These are phyloP conservation scores for Marchantia polymorpha DNA, from an alignment of 225 moss, liverwort and hornwort species.

Conservation along the genomic window DNA sequence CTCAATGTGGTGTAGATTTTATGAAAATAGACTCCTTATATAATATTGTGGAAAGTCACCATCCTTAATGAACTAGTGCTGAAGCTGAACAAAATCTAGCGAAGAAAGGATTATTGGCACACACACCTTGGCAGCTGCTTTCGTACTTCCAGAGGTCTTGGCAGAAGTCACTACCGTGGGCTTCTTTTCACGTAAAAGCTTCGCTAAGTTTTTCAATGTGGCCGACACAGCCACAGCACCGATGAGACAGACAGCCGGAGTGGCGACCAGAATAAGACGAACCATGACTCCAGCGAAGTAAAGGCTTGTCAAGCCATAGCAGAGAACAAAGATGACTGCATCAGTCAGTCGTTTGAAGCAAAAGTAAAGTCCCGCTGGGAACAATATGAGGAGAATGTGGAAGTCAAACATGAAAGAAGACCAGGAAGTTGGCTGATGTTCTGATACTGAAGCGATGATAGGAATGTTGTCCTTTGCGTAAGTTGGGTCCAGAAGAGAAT, in stretches of 20 bases:
- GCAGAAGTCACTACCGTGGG: slow-evolving; percentile 48
- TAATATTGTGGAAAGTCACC: too few species aligned
- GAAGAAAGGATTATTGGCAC: neutral
- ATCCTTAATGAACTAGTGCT: too few species aligned
- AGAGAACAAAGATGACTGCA: slow-evolving; percentile 84
- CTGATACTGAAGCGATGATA: slow-evolving; percentile 97
- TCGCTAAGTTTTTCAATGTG: slow-evolving; percentile 69
- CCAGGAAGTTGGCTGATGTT: slow-evolving; percentile 99
- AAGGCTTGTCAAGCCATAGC: slow-evolving; percentile 93
- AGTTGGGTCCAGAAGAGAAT: slow-evolving; percentile 96
- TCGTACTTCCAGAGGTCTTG: slow-evolving; percentile 66
- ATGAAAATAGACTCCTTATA: too few species aligned
- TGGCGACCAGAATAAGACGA: slow-evolving; percentile 95
- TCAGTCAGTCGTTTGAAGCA: slow-evolving; percentile 93
- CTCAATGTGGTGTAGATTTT: too few species aligned
- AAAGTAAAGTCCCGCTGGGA: slow-evolving; percentile 93
- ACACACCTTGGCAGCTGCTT: slow-evolving; percentile 84
- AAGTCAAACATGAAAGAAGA: slow-evolving; percentile 99
- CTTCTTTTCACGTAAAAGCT: slow-evolving; percentile 65
- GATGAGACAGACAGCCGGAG: slow-evolving; percentile 93
- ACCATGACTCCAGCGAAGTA: slow-evolving; percentile 99
- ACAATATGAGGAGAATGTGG: slow-evolving; percentile 86
- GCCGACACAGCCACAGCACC: slow-evolving; percentile 85
- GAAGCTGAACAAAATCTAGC: too few species aligned
- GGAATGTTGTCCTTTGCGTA: slow-evolving; percentile 97